phyloP scores from a whole-genome alignment of 2,329 filamentous ascomycete species.

The Ophiostoma angusticollis region DNA sequence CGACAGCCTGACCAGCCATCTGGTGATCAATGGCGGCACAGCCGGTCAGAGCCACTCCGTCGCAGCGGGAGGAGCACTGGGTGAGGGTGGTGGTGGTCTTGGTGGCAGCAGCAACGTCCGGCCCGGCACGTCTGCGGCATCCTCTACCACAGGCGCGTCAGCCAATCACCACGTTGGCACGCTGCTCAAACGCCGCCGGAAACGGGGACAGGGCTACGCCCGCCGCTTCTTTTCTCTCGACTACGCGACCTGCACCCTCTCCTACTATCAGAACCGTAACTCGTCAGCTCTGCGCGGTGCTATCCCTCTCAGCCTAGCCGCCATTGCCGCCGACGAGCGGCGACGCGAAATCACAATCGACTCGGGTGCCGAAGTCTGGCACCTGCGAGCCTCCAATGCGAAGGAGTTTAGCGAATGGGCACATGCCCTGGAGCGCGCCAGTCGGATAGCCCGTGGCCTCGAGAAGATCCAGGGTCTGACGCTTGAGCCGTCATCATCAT shows the following conservation, averaged over 20 bases:
- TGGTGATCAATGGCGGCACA: conserved; percentile 34
- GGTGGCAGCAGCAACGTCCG: neutral
- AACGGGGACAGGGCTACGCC: conserved; percentile 87
- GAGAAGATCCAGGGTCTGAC: conserved; percentile 21
- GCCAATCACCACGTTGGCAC: conserved; percentile 67
- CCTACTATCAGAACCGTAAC: conserved; percentile 91
- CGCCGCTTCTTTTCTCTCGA: conserved; percentile 92
- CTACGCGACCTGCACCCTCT: conserved; percentile 84
- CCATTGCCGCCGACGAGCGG: conserved; percentile 78
- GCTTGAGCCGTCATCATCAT: neutral
- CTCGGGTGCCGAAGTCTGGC: conserved; percentile 94
- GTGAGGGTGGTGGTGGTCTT: conserved; percentile 11
- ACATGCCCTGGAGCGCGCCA: conserved; percentile 69
- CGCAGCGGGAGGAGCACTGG: conserved; percentile 31
- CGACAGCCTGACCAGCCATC: conserved; percentile 47
- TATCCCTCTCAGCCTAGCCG: conserved; percentile 82
- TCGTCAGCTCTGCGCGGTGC: conserved; percentile 85
- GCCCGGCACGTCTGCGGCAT: conserved; percentile 1
- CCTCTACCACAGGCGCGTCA: conserved; percentile 17
- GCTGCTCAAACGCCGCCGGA: conserved; percentile 78
- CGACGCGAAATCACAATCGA: conserved; percentile 90
- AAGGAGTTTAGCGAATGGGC: conserved; percentile 86
- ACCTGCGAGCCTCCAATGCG: conserved; percentile 68
- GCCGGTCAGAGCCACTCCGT: conserved; percentile 25
- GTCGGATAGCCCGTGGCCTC: conserved; percentile 47